Conservation (phyloP, 2,329 filamentous ascomycete genomes). For the Cytospora piceae region DNA sequence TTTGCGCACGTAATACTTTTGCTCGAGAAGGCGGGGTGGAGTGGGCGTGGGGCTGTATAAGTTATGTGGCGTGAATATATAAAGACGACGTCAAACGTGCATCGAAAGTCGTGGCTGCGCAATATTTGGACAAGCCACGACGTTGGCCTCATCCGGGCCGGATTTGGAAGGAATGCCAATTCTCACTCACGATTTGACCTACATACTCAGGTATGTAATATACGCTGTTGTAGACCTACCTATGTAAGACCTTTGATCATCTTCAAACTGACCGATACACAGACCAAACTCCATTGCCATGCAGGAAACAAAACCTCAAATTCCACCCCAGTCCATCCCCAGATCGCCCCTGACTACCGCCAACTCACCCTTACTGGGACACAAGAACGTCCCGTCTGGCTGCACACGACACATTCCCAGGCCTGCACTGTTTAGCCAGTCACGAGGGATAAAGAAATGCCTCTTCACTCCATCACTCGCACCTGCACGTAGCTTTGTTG, state of each 20-base stretch:
- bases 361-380: conserved; percentile 32
- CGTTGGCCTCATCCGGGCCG: conserved; percentile 19
- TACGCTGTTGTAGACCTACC: background rate
- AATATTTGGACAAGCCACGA: conserved; percentile 1
- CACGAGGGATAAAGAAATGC: conserved; percentile 35
- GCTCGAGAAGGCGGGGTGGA: too few species aligned
- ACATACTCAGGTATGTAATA: background rate
- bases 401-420: conserved; percentile 31
- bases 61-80: background rate
- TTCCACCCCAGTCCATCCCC: conserved; percentile 28
- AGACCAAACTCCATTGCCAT: background rate
- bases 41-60: background rate
- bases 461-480: conserved; percentile 14
- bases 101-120: background rate
- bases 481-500: conserved; percentile 7
- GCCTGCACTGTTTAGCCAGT: conserved; percentile 33
- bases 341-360: conserved; percentile 30
- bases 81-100: background rate
- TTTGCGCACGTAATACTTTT: too few species aligned
- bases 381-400: conserved; percentile 31
- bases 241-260: background rate
- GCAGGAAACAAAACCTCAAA: conserved; percentile 5
- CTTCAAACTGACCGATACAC: background rate
- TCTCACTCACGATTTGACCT: background rate
- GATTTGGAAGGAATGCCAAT: background rate